Conservation (phyloP, 306 rosid genomes). For the Sechiopsis laciniata region DNA sequence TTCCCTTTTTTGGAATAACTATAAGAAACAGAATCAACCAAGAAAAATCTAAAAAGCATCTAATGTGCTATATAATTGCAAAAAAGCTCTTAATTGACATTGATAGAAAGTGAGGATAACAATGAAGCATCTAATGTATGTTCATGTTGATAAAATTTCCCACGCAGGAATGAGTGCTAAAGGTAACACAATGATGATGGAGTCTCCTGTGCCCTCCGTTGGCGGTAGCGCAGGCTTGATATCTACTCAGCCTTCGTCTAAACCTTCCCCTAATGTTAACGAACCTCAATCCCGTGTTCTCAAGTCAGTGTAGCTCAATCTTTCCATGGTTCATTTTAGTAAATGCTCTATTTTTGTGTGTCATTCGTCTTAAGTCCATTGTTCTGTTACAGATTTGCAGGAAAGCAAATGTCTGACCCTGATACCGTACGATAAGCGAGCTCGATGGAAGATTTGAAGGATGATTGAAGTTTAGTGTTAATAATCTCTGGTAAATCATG, state of each 20-base stretch:
- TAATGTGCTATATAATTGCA: background rate
- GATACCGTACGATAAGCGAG: background rate
- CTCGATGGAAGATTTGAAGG: background rate
- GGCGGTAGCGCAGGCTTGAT: slow-evolving; percentile 14
- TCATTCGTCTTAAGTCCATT: background rate
- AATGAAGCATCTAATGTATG: background rate
- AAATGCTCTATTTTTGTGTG: background rate
- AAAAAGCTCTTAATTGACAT: background rate
- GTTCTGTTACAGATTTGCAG: slow-evolving; percentile 16
- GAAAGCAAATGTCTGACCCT: background rate
- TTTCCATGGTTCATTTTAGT: background rate
- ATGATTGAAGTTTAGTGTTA: background rate
- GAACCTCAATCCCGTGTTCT: background rate
- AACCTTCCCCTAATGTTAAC: background rate
- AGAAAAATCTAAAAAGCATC: background rate
- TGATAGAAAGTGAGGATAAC: background rate
- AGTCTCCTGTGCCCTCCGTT: slow-evolving; percentile 6
- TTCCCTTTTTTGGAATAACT: background rate
- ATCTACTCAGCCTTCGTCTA: background rate
- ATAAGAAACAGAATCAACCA: background rate
- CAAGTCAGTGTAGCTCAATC: background rate
- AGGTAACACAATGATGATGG: background rate
- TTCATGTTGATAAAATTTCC: background rate
- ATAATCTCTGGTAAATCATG: slow-evolving; percentile 17
- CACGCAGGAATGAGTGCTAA: slow-evolving; percentile 21